Conservation (phyloP, 139 green algal genomes). For the Pseudopediastrum boryanum region DNA sequence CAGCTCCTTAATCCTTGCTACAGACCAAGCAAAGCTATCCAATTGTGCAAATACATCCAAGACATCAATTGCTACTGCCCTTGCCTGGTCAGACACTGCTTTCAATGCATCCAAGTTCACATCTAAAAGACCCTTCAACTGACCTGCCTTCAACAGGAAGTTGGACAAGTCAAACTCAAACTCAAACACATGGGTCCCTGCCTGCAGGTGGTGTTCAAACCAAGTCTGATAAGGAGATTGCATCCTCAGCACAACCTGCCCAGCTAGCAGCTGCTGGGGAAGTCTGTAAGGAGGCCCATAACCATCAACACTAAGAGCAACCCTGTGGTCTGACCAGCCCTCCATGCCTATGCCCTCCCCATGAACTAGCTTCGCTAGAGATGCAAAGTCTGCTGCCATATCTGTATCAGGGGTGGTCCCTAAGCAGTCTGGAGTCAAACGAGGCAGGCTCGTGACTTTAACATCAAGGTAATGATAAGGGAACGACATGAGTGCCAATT, state of each 20-base stretch:
- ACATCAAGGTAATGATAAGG: constrained; percentile 8
- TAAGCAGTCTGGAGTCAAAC: constrained; percentile 17
- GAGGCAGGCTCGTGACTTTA: background rate
- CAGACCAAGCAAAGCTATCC: constrained; percentile 23
- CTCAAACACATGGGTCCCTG: background rate
- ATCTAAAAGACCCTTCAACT: background rate
- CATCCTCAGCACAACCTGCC: constrained; percentile 8
- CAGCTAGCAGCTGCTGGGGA: constrained; percentile 30
- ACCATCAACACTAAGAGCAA: background rate
- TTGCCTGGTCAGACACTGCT: background rate
- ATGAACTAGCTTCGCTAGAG: constrained; percentile 14
- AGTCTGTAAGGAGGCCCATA: constrained; percentile 18
- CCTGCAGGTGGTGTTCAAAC: constrained; percentile 11
- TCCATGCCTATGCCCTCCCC: constrained; percentile 13
- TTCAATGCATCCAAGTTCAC: background rate
- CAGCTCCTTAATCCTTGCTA: constrained; percentile 8
- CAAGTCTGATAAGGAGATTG: constrained; percentile 21
- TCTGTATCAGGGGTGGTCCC: background rate
- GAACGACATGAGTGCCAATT: constrained; percentile 13
- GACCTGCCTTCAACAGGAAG: background rate
- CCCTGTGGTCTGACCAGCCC: background rate
- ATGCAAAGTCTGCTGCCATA: background rate
- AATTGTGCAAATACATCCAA: constrained; percentile 9
- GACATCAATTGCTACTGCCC: background rate
- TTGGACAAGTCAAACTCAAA: constrained; percentile 13